Percentiles rank a stretch among this genome's conserved stretches.
Conservation (phyloP, 2,329 filamentous ascomycete genomes). For the Macroventuria anomochaeta region DNA sequence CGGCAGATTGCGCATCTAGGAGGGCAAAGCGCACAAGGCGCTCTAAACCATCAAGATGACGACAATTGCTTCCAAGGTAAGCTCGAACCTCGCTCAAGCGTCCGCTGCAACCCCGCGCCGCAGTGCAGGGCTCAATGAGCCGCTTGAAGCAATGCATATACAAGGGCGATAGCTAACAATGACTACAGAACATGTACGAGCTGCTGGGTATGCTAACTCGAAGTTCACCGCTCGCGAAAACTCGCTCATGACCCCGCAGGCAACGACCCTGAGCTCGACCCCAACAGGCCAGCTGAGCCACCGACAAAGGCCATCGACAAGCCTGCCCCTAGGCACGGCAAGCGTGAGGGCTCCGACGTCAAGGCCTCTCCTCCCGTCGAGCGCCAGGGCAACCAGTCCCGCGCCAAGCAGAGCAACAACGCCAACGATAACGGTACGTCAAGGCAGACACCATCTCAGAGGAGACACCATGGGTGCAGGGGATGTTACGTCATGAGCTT, state of each 20-base stretch:
- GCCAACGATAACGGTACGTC: conserved; percentile 89
- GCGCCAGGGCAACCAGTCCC: conserved; percentile 38
- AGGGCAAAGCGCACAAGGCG: conserved; percentile 54
- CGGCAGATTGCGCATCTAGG: conserved; percentile 52
- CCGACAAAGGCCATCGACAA: conserved; percentile 92
- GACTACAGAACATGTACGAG: conserved; percentile 87
- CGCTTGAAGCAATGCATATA: background rate
- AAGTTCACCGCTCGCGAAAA: conserved; percentile 17
- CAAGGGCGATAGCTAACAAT: conserved; percentile 45
- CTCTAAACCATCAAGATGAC: conserved; percentile 51
- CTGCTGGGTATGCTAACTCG: conserved; percentile 80
- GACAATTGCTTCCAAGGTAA: conserved; percentile 54
- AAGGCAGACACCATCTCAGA: background rate
- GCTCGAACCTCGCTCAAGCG: conserved; percentile 29
- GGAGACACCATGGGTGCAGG: background rate
- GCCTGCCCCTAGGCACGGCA: conserved; percentile 74
- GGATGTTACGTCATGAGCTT: background rate
- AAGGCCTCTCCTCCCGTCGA: conserved; percentile 55
- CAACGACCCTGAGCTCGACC: conserved; percentile 73
- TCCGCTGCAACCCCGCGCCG: conserved; percentile 16
- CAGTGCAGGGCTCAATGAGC: conserved; percentile 16
- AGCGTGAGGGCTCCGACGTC: conserved; percentile 83
- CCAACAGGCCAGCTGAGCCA: conserved; percentile 76
- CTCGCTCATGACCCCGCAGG: conserved; percentile 55
- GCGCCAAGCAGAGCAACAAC: conserved; percentile 59